Base-by-base conservation (phyloP, 2,329 filamentous ascomycete species). In the Atkinsonella texensis region DNA sequence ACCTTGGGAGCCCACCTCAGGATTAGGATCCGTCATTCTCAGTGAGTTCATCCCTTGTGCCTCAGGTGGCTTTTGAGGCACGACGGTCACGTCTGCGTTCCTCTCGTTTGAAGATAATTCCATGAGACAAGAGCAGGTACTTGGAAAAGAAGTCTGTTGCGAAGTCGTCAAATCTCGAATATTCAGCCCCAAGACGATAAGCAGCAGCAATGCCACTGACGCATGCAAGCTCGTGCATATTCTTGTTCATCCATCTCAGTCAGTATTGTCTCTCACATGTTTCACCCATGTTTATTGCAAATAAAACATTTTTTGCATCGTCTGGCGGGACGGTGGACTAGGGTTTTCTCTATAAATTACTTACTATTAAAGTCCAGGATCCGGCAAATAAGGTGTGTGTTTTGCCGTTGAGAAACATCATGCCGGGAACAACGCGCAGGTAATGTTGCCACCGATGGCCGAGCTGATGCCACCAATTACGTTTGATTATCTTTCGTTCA, bases 171-270 rank as follows among this genome's bases (percentile, higher is more conserved):
- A 85, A 71, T 54, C 76, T 77, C 1, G 71, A 70, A 58, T 87
- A 87, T 1, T 73, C 69, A 0, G 83, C 84, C 0, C 84, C 85
- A 0, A 87, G 68, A 46, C 80, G 76, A 50, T 85, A 84, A 0
- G 84, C 85, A 2, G 84, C 84, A 4, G 83, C 80, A 46, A 87
- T 85, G 0, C 84, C 84, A 51, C 77, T 81, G 48, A 88, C 81
- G 52, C 82, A 81, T 1, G 84, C 85, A 10, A 85, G 72, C 60
- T 88, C 84, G 58, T 88, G 80, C 58, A 81, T 80, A 56, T 83
- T 83, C 77, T 77, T n/a, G 18, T 17, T 5, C 17, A 40, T 33
- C 12, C 6, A 12, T 9, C 28, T 20, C 35, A 12, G 32, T 50
- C 32, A 50, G 50, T 39, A 17, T 40, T 15, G 11, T 20, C 35